phyloP scores from a whole-genome alignment of 768 basidiomycete genomes.

The Termitomyces bulborhizus region DNA sequence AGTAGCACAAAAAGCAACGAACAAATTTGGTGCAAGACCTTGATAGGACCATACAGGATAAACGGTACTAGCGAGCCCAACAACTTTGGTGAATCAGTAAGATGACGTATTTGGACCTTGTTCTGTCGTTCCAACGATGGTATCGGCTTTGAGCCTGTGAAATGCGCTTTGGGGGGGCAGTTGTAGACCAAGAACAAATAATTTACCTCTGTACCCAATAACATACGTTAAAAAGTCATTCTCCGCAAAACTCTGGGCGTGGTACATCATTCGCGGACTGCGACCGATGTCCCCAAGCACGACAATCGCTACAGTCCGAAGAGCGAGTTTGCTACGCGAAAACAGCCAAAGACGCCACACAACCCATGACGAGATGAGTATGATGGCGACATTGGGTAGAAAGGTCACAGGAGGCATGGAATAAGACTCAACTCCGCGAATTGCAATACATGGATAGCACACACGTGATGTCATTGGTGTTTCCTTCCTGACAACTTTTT shows the following conservation, averaged over 20 bases:
- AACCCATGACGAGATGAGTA: constrained; percentile 18
- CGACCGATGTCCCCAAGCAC: constrained; percentile 96
- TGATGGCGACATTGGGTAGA: constrained; percentile 2
- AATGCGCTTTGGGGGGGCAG: background rate
- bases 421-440: background rate
- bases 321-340: constrained; percentile 30
- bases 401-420: constrained; percentile 4
- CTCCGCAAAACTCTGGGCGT: constrained; percentile 87
- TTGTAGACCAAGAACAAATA: background rate
- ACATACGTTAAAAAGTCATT: constrained; percentile 72
- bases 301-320: constrained; percentile 78
- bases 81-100: constrained; percentile 55
- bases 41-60: constrained; percentile 70
- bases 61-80: constrained; percentile 51
- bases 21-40: constrained; percentile 65
- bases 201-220: constrained; percentile 77
- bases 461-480: constrained; percentile 15
- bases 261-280: constrained; percentile 98
- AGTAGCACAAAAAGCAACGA: constrained; percentile 59
- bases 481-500: constrained; percentile 5
- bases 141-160: constrained; percentile 70
- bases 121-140: constrained; percentile 65
- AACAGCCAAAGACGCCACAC: constrained; percentile 27
- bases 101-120: constrained; percentile 57
- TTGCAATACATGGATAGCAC: background rate